These are phyloP conservation scores for Corylus americana DNA, from an alignment of 306 rosid species.

Conservation along the genomic window DNA sequence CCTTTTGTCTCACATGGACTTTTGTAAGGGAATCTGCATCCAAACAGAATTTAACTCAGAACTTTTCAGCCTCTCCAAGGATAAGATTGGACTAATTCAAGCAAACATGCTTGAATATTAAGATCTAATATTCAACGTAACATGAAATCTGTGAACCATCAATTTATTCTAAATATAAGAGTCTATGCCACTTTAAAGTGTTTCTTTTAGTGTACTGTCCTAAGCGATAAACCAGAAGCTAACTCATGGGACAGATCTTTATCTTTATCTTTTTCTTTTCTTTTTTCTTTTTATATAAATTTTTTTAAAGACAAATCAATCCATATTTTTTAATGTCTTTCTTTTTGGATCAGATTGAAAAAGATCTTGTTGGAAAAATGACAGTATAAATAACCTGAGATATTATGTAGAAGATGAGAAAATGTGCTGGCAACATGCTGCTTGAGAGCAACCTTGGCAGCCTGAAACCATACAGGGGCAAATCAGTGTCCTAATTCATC, in stretches of 20 bases:
- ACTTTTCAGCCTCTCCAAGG: slow-evolving; percentile 15
- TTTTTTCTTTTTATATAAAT: too few relatives aligned
- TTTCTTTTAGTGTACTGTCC: slow-evolving; percentile 18
- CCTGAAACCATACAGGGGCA: slow-evolving; percentile 45
- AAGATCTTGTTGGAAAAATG: slow-evolving; percentile 23
- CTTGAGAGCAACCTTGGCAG: slow-evolving; percentile 53
- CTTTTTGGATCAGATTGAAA: slow-evolving; percentile 18
- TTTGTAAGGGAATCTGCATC: slow-evolving; percentile 70
- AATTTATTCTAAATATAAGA: slow-evolving; percentile 7
- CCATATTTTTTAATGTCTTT: slow-evolving; percentile 7
- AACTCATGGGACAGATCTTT: not conserved
- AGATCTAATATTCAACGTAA: not conserved
- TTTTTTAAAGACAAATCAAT: not conserved
- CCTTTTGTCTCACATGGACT: slow-evolving; percentile 54
- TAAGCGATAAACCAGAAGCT: slow-evolving; percentile 15
- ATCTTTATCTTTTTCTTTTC: not conserved
- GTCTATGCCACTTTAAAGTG: slow-evolving; percentile 18
- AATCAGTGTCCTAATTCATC: slow-evolving; percentile 16
- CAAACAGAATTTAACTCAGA: slow-evolving; percentile 36
- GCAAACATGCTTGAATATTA: not conserved
- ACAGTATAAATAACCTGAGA: slow-evolving; percentile 55
- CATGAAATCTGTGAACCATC: slow-evolving; percentile 13
- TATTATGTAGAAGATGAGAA: slow-evolving; percentile 65
- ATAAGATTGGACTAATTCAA: not conserved
- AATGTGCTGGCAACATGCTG: slow-evolving; percentile 51